Percentiles rank a stretch among this genome's conserved stretches.
Conservation (phyloP, 495 filamentous ascomycete genomes). For the Aspergillus heteromorphus region DNA sequence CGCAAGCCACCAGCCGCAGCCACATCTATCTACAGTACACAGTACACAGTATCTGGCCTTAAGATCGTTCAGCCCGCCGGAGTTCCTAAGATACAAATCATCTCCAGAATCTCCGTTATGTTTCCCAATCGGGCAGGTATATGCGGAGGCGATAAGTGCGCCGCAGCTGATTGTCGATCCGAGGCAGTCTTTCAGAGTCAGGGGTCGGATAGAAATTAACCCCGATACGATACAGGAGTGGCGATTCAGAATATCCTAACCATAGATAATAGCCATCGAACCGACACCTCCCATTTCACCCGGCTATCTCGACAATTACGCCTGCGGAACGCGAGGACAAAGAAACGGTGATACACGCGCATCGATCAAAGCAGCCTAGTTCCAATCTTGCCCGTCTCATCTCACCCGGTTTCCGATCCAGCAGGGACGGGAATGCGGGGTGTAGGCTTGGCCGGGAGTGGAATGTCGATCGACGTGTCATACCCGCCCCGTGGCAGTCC, state of each 20-base stretch:
- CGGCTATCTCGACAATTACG: neutral
- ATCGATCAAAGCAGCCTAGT: neutral
- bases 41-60: neutral
- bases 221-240: neutral
- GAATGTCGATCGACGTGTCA: neutral
- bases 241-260: neutral
- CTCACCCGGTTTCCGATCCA: neutral
- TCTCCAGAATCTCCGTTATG: neutral
- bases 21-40: too few species aligned
- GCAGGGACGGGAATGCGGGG: constrained; percentile 1
- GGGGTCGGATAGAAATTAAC: too few species aligned
- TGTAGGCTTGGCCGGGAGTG: neutral
- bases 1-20: too few species aligned
- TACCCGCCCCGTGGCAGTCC: neutral
- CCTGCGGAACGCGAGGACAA: neutral
- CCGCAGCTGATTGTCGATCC: constrained; percentile 1
- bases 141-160: neutral
- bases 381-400: neutral
- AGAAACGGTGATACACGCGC: neutral
- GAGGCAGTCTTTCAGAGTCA: neutral
- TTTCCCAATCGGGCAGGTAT: neutral
- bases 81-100: neutral
- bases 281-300: neutral
- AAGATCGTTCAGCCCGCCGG: neutral
- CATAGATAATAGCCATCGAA: neutral